These are phyloP conservation scores for Quercus wislizeni DNA, from an alignment of 306 rosid species.

Conservation along the genomic window DNA sequence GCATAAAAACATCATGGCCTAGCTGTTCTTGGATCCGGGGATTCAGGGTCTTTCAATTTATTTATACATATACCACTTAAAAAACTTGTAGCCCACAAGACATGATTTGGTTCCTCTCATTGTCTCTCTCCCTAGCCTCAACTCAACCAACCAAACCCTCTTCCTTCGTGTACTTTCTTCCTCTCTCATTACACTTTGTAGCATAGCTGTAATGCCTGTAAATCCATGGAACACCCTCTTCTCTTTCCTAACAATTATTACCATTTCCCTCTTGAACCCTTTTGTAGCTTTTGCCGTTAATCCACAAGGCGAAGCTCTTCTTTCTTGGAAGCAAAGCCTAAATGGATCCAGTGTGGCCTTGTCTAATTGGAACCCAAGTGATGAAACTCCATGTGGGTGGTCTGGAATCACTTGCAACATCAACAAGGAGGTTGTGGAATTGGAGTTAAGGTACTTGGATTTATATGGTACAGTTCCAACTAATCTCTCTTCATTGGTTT, in stretches of 20 bases:
- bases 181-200: conserved; percentile 55
- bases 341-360: conserved; percentile 51
- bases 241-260: conserved; percentile 40
- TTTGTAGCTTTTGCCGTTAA: conserved; percentile 46
- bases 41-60: conserved; percentile 58
- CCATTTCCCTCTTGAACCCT: conserved; percentile 28
- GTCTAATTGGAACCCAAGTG: conserved; percentile 56
- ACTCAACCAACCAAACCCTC: conserved; percentile 16
- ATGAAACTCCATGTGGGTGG: conserved; percentile 81
- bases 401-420: conserved; percentile 71
- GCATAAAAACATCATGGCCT: conserved; percentile 71
- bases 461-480: conserved; percentile 63
- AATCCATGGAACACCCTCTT: conserved; percentile 55
- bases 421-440: conserved; percentile 44
- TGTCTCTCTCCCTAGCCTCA: conserved; percentile 85
- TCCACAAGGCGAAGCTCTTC: conserved; percentile 76
- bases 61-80: conserved; percentile 5
- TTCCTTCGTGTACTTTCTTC: conserved; percentile 14
- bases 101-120: conserved; percentile 79
- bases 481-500: conserved; percentile 56
- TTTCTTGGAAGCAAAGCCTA: conserved; percentile 78
- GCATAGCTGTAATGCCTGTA: conserved; percentile 85
- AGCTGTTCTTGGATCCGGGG: conserved; percentile 98
- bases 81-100: conserved; percentile 60
- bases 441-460: conserved; percentile 61